These are phyloP conservation scores for Amoebophrya sp. DNA, from an alignment of 169 alveolate genomes.

Conservation along the genomic window DNA sequence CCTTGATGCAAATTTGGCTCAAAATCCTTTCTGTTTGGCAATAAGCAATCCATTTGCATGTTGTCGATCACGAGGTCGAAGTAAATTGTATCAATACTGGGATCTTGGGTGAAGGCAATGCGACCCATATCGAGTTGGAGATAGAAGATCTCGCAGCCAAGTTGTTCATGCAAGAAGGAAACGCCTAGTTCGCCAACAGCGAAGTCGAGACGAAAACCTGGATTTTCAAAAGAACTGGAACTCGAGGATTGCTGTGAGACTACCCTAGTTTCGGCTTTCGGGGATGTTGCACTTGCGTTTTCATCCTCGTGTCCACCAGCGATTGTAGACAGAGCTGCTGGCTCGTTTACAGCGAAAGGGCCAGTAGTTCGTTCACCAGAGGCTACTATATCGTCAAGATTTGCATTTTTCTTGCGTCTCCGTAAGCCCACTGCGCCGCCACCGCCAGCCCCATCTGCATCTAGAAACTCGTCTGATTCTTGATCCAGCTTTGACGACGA, in stretches of 20 bases:
- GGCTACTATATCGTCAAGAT: too few relatives aligned
- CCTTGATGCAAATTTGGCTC: too few relatives aligned
- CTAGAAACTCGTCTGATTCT: too few relatives aligned
- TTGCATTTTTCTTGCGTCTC: too few relatives aligned
- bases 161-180: neutral
- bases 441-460: neutral
- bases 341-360: neutral
- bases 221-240: too few relatives aligned
- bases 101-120: neutral
- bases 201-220: neutral
- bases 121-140: neutral
- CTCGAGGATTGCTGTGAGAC: too few relatives aligned
- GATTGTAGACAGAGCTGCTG: too few relatives aligned
- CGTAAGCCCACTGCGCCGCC: neutral
- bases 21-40: neutral
- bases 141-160: neutral
- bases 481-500: too few relatives aligned
- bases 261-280: too few relatives aligned
- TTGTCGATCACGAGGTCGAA: neutral
- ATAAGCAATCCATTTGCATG: neutral
- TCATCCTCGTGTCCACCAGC: neutral
- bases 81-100: neutral
- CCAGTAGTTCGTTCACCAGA: too few relatives aligned
- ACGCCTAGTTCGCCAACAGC: neutral
- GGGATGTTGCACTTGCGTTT: neutral